Evolutionary conservation across 805 yeast genomes (phyloP), one percentile per base, ranked within the genome.

Genomic region (Candida awuae): DNA sequence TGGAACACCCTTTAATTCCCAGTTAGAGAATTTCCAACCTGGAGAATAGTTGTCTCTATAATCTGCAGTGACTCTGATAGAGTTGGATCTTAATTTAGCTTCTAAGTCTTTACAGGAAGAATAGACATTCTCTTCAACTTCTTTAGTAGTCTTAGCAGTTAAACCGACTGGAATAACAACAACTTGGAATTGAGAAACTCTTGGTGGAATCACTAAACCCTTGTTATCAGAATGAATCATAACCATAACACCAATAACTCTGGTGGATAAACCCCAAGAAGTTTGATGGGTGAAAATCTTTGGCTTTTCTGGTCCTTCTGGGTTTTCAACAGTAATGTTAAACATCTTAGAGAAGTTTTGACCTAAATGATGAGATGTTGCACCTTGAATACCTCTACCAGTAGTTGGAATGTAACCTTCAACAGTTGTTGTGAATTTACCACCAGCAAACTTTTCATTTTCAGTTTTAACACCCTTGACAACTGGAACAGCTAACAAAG

Each of bases 381-480:
- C 99, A 66, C 97, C 98, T 70, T 92, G 99, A 53, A 92, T 92
- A 73, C 97, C 99, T 72, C 99, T 84, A 54, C 99, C 99, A 41
- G 97, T 92, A 46, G 96, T 84, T 52, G 96, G 95, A 54, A 92
- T 86, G 61, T 84, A 92, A 50, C 97, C 97, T 68, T 92, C 99
- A 52, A 80, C 80, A 32, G 98, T 88, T 40, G 97, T 86, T 48
- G 97, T 90, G 71, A 77, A 92, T 52, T 76, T 77, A 61, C 96
- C 96, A 62, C 99, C 99, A 30, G 99, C 98, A 54, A 92, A 92
- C 69, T 86, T 88, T 71, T 92, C 99, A 68, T 90, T 88, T 61
- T 84, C 96, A 42, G 98, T 90, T 71, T 92, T 92, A 54, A 66
- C 75, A 67, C 98, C 99, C 68, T 84, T 85, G 53, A 92, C 70